phyloP scores from a whole-genome alignment of 2,329 filamentous ascomycete species.

The Fusarium mexicanum region DNA sequence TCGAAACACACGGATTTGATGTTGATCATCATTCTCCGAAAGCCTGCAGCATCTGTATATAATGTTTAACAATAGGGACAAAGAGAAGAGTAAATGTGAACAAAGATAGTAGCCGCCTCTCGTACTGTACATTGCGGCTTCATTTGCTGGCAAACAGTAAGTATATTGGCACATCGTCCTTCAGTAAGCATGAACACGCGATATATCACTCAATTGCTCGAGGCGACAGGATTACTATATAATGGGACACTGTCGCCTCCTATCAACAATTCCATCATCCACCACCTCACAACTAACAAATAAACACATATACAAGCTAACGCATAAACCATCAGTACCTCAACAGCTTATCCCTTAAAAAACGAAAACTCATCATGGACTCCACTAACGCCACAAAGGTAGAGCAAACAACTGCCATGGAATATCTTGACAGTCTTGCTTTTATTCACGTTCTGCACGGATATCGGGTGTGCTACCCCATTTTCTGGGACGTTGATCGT shows the following conservation, averaged over 20 bases:
- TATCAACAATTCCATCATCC: not conserved
- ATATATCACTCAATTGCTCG: rapidly evolving
- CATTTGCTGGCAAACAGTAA: not conserved
- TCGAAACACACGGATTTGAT: rapidly evolving
- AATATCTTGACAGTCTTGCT: not conserved
- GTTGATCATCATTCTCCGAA: rapidly evolving
- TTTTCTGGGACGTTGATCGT: not conserved
- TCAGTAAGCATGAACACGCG: not conserved
- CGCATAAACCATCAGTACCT: rapidly evolving
- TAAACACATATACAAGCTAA: not conserved
- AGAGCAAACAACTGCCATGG: not conserved
- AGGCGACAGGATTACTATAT: not conserved
- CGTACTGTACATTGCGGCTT: too few species aligned
- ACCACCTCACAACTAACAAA: not conserved
- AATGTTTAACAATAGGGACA: not conserved
- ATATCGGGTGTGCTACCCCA: not conserved
- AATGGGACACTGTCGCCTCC: not conserved
- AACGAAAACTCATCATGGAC: not conserved
- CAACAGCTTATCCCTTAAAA: not conserved
- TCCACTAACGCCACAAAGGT: too few species aligned
- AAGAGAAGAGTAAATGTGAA: not conserved
- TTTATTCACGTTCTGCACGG: not conserved
- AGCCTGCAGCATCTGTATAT: not conserved
- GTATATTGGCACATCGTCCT: not conserved
- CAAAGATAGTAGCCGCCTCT: not conserved